Conservation (phyloP, 768 basidiomycete species). For the Tricholoma matsutake region DNA sequence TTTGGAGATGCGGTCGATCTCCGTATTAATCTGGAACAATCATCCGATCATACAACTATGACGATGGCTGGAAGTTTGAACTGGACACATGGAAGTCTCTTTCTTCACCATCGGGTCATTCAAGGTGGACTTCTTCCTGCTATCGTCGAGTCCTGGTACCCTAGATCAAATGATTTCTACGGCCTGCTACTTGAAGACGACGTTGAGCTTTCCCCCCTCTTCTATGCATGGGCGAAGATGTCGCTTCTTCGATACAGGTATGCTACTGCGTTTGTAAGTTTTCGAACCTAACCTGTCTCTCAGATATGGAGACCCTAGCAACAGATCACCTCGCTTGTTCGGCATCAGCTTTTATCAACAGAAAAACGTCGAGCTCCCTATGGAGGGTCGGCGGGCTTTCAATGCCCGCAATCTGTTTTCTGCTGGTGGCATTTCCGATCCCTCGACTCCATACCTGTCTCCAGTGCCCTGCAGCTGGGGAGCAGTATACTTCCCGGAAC, state of each 20-base stretch:
- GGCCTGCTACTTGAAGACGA: slow-evolving; percentile 85
- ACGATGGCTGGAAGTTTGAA: slow-evolving; percentile 42
- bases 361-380: slow-evolving; percentile 72
- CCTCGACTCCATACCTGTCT: slow-evolving; percentile 73
- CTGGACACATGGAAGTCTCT: slow-evolving; percentile 62
- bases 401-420: slow-evolving; percentile 60
- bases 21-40: slow-evolving; percentile 74
- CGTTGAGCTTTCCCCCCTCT: slow-evolving; percentile 78
- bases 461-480: slow-evolving; percentile 93
- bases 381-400: slow-evolving; percentile 65
- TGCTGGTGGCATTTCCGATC: slow-evolving; percentile 32
- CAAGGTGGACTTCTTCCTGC: slow-evolving; percentile 79
- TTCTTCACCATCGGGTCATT: slow-evolving; percentile 70
- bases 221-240: slow-evolving; percentile 86
- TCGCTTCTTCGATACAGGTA: slow-evolving; percentile 73
- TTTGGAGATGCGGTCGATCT: slow-evolving; percentile 68
- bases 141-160: slow-evolving; percentile 90
- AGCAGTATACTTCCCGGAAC: slow-evolving; percentile 84
- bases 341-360: slow-evolving; percentile 88
- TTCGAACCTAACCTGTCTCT: not conserved
- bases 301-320: slow-evolving; percentile 52
- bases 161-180: slow-evolving; percentile 66
- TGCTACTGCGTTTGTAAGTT: slow-evolving; percentile 6
- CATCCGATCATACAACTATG: slow-evolving; percentile 61
- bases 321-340: slow-evolving; percentile 51